Conservation (phyloP, 441 rosid genomes). For the Geranium incanum region DNA sequence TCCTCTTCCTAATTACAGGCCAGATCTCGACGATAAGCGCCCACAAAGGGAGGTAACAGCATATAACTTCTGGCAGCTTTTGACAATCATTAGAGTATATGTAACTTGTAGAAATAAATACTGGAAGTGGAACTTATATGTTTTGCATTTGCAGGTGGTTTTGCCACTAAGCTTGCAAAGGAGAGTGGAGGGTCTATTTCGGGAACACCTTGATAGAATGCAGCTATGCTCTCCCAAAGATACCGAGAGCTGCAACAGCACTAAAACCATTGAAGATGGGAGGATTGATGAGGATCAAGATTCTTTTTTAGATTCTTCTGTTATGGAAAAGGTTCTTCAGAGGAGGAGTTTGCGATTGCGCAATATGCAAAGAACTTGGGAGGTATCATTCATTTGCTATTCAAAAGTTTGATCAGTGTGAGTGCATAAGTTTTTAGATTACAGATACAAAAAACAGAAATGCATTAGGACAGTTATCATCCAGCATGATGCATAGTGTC, state of each 20-base stretch:
- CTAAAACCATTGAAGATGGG: slow-evolving; percentile 37
- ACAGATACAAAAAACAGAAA: not conserved
- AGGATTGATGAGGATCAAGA: slow-evolving; percentile 44
- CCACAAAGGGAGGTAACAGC: slow-evolving; percentile 88
- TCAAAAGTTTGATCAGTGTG: not conserved
- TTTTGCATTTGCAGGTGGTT: slow-evolving; percentile 48
- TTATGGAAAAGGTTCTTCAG: slow-evolving; percentile 93
- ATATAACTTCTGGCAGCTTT: slow-evolving; percentile 14
- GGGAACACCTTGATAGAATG: slow-evolving; percentile 80
- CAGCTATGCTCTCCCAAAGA: slow-evolving; percentile 46
- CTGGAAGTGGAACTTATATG: slow-evolving; percentile 16
- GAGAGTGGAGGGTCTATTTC: slow-evolving; percentile 87
- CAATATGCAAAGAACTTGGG: slow-evolving; percentile 91
- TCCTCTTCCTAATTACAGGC: slow-evolving; percentile 94
- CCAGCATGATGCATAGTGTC: not conserved
- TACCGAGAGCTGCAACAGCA: slow-evolving; percentile 27
- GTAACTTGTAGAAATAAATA: not conserved
- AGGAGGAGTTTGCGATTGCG: slow-evolving; percentile 85
- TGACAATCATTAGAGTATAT: slow-evolving; percentile 7
- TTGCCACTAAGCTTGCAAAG: slow-evolving; percentile 83
- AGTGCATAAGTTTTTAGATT: not conserved
- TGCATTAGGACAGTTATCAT: not conserved
- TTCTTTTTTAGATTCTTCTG: slow-evolving; percentile 64
- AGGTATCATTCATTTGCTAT: slow-evolving; percentile 33
- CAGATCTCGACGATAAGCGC: slow-evolving; percentile 95